phyloP scores from a whole-genome alignment of 2,329 filamentous ascomycete genomes.

The Fusarium udum region DNA sequence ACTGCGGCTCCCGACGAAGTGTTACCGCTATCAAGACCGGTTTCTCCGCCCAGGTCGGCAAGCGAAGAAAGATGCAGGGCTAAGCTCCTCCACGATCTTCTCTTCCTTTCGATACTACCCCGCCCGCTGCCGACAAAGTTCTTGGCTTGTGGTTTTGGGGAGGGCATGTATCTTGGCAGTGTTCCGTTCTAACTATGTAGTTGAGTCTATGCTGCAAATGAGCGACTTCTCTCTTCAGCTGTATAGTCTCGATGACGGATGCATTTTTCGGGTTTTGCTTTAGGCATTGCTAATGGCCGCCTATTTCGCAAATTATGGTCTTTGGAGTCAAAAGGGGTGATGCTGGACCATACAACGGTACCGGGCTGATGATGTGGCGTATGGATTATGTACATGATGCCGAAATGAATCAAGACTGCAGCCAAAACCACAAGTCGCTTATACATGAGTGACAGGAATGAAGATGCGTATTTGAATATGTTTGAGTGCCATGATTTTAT shows the following conservation, averaged over 20 bases:
- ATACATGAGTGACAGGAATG: not conserved
- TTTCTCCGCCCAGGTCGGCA: conserved; percentile 99
- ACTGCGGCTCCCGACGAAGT: conserved; percentile 81
- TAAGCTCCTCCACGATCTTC: conserved; percentile 57
- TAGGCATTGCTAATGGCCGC: conserved; percentile 28
- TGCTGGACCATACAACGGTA: conserved; percentile 26
- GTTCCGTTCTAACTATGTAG: conserved; percentile 19
- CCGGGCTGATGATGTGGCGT: conserved; percentile 40
- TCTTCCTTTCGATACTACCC: conserved; percentile 11
- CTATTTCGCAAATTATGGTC: conserved; percentile 30
- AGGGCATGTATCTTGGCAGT: conserved; percentile 8
- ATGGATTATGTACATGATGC: conserved; percentile 44
- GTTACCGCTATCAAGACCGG: conserved; percentile 99
- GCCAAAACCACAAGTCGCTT: not conserved
- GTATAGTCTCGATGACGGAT: conserved; percentile 20
- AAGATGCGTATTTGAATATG: not conserved
- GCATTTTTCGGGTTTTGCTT: conserved; percentile 33
- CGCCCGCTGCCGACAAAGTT: conserved; percentile 1
- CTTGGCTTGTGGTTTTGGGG: conserved; percentile 18
- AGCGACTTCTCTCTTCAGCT: conserved; percentile 1
- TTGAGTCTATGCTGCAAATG: not conserved
- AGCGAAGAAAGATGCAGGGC: conserved; percentile 93
- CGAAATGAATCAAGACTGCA: conserved; percentile 43
- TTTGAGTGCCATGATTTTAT: not conserved
- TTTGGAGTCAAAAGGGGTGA: conserved; percentile 34